Base-by-base conservation (phyloP, 2,329 filamentous ascomycete species). In the Arthrobotrys sphaeroides region DNA sequence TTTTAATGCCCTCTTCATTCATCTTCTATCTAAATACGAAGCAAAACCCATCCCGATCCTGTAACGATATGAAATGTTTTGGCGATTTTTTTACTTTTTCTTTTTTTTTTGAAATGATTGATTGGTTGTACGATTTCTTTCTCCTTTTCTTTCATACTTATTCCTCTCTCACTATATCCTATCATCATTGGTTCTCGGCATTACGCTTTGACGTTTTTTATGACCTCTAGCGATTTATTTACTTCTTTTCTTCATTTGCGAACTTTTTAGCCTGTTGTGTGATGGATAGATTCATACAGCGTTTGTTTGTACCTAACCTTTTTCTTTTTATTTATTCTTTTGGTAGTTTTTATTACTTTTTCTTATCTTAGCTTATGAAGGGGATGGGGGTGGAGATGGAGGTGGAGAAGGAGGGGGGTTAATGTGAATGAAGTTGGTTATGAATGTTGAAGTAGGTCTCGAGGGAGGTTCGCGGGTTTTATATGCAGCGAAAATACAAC, bases 211-310 rank as follows among this genome's bases (percentile, higher is more conserved):
- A n/a, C n/a, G n/a, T 33, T 31, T 31, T 12, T 49, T 28, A 47
- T 47, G 40, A 40, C 4, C 10, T 16, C 18, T 28, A 45, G 20
- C 33, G n/a, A 26, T 16, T 12, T 20, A 31, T 51, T 47, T 53
- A 57, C 38, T 38, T 59, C 43, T 13, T 26, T 61, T 43, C 18
- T 22, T 24, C 42, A 22, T 49, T n/a, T n/a, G 26, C 10, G 22
- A 31, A 26, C 31, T 40, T 43, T 26, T 51, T 49, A 57, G 68
- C 47, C 59, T 70, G 55, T 62, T 70, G 55, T 59, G 55, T 61
- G 57, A 62, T 26, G 18, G 24, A 70, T 70, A 70, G 66, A 70
- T 70, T 67, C 45, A 70, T 70, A 70, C 43, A 62, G 55, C 43
- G 45, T n/a, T n/a, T n/a, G n/a, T n/a, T n/a, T n/a, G n/a, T 22